phyloP scores from a whole-genome alignment of 352 stramenopile species.

The Phytophthora sojae region DNA sequence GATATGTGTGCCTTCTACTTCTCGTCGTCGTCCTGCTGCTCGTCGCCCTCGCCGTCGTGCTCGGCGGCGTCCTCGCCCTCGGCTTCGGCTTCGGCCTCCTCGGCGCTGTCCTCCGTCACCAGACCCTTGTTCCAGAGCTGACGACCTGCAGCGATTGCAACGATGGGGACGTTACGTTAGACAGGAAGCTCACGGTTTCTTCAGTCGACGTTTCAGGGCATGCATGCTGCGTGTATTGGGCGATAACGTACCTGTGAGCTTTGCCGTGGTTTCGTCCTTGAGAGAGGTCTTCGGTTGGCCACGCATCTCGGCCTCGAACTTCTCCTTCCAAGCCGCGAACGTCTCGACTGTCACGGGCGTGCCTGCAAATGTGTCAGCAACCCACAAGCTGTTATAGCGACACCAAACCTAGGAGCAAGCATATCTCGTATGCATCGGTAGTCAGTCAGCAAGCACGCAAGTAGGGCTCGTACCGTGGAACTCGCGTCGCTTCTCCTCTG shows the following conservation, averaged over 20 bases:
- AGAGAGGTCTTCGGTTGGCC: slow-evolving; percentile 48
- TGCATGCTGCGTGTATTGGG: slow-evolving; percentile 3
- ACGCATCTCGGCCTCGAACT: slow-evolving; percentile 78
- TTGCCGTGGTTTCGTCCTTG: slow-evolving; percentile 77
- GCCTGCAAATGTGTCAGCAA: slow-evolving; percentile 38
- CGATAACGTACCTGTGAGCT: slow-evolving; percentile 69
- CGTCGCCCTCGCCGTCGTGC: slow-evolving; percentile 40
- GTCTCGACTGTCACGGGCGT: slow-evolving; percentile 84
- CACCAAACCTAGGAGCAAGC: slow-evolving; percentile 1
- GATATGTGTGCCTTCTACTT: slow-evolving; percentile 11
- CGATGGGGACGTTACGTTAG: slow-evolving; percentile 17
- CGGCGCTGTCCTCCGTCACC: slow-evolving; percentile 69
- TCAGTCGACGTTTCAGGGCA: not conserved
- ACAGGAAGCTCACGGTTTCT: not conserved
- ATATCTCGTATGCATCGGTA: not conserved
- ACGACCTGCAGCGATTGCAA: slow-evolving; percentile 43
- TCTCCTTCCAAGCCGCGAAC: slow-evolving; percentile 75
- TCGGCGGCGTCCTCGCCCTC: slow-evolving; percentile 55
- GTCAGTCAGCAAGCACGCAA: not conserved
- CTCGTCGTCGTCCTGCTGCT: slow-evolving; percentile 34
- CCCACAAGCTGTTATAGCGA: not conserved
- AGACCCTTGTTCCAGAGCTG: slow-evolving; percentile 78
- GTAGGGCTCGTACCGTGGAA: slow-evolving; percentile 37
- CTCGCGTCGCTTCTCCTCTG: slow-evolving; percentile 35
- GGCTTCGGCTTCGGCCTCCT: slow-evolving; percentile 49